These are phyloP conservation scores for Penicillium sp. DNA, from an alignment of 2,329 filamentous ascomycete species.

Conservation along the genomic window DNA sequence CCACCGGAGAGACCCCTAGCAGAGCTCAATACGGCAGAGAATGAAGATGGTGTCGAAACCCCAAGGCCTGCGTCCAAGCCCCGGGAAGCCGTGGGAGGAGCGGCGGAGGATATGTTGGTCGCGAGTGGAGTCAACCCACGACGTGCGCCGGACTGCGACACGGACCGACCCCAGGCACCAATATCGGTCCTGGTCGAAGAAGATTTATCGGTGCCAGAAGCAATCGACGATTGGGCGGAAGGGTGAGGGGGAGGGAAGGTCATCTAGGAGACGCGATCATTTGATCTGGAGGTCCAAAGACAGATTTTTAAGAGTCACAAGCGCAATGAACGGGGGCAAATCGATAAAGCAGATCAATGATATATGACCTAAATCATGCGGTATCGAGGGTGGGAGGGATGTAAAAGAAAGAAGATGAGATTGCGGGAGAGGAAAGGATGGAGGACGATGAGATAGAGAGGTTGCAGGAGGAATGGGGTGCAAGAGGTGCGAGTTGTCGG, in stretches of 20 bases:
- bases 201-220: conserved; percentile 51
- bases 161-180: conserved; percentile 57
- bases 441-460: conserved; percentile 23
- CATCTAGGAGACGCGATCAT: conserved; percentile 57
- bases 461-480: conserved; percentile 21
- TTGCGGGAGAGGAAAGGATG: conserved; percentile 19
- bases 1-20: conserved; percentile 51
- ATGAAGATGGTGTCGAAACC: conserved; percentile 49
- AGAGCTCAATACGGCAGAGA: conserved; percentile 53
- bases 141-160: conserved; percentile 55
- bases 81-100: conserved; percentile 44
- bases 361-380: conserved; percentile 7
- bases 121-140: conserved; percentile 60
- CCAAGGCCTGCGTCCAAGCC: conserved; percentile 46
- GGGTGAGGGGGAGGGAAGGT: conserved; percentile 55
- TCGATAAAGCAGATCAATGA: conserved; percentile 18
- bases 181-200: conserved; percentile 50
- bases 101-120: conserved; percentile 49
- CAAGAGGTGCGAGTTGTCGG: conserved; percentile 25
- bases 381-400: conserved; percentile 11
- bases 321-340: conserved; percentile 17
- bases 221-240: conserved; percentile 53
- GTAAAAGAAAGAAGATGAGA: conserved; percentile 13
- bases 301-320: conserved; percentile 34
- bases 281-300: conserved; percentile 44